Evolutionary conservation across 2,329 filamentous ascomycete genomes (phyloP), one percentile per base, ranked within the genome.

Genomic region (Penicillium sp.): DNA sequence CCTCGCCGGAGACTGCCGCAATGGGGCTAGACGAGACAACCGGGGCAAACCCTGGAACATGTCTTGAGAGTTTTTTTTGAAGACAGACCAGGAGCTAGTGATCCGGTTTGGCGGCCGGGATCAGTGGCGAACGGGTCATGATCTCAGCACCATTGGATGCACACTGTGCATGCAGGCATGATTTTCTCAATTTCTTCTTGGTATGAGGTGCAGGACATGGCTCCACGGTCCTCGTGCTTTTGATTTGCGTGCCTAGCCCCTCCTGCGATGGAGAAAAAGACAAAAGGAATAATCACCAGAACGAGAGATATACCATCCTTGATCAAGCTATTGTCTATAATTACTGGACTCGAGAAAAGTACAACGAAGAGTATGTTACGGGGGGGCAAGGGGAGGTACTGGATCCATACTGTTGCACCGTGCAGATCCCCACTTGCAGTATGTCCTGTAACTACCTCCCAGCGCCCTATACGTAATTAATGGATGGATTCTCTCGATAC

Each of bases 1-100:
- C 38, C 7, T 6, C 6, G 19, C 43, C 53, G 53, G 53, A 43
- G 42, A 26, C 53, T 56, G 53, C 53, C 53, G 42, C 22, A 56
- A 46, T 11, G n/a, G 43, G 53, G 40, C 53, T 56, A 56, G 53
- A 48, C 11, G 28, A 35, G 42, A 46, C 30, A 6, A 45, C 22
- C 14, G 19, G 35, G 16, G 37, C 19, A 25, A 22, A 30, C 26
- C 14, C 26, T 48, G 26, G 7, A 33, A 26, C 10, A 33, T 33
- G 30, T 33, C 30, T 33, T 8, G 11, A 22, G 42, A 22, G 19
- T 22, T 22, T 28, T 6, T 46, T 46, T 16, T 14, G 43, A 46
- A 14, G 25, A 28, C 14, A 48, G 25, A 3, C 8, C 7, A 14
- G 26, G 22, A 48, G 45, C 8, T 8, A 48, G 45, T 28, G 45